Conservation (phyloP, 2,329 filamentous ascomycete genomes). For the Colletotrichum caudatum region DNA sequence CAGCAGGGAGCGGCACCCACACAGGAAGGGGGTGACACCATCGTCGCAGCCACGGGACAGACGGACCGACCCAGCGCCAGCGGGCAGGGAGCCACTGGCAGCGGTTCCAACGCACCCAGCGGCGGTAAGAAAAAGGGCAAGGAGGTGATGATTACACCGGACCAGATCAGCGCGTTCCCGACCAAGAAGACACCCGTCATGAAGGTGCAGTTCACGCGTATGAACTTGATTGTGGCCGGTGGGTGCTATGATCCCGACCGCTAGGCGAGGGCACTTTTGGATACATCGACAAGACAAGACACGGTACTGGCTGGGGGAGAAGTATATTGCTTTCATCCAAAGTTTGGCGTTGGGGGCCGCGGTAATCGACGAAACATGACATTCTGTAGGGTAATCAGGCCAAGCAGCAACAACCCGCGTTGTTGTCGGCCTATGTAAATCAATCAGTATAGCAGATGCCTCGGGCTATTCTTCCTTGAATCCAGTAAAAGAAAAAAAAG, state of each 20-base stretch:
- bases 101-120: slow-evolving; percentile 46
- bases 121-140: slow-evolving; percentile 81
- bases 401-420: slow-evolving; percentile 6
- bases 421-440: slow-evolving; percentile 27
- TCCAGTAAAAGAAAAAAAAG: not conserved
- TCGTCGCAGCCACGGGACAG: slow-evolving; percentile 47
- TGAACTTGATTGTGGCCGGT: slow-evolving; percentile 92
- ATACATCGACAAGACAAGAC: not conserved
- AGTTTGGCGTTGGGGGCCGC: slow-evolving; percentile 38
- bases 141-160: slow-evolving; percentile 88
- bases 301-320: not conserved
- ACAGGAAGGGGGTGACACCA: slow-evolving; percentile 48
- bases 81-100: slow-evolving; percentile 46
- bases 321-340: slow-evolving; percentile 33
- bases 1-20: slow-evolving; percentile 35
- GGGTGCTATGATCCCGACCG: slow-evolving; percentile 74
- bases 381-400: slow-evolving; percentile 28
- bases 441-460: slow-evolving; percentile 24
- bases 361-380: slow-evolving; percentile 22
- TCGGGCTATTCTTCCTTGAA: not conserved
- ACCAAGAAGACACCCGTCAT: slow-evolving; percentile 97
- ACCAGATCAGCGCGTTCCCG: slow-evolving; percentile 94
- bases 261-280: slow-evolving; percentile 45
- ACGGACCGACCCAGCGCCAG: slow-evolving; percentile 46
- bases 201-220: slow-evolving; percentile 92